These are phyloP conservation scores for Citrus cavaleriei DNA, from an alignment of 345 rosid genomes.

Conservation along the genomic window DNA sequence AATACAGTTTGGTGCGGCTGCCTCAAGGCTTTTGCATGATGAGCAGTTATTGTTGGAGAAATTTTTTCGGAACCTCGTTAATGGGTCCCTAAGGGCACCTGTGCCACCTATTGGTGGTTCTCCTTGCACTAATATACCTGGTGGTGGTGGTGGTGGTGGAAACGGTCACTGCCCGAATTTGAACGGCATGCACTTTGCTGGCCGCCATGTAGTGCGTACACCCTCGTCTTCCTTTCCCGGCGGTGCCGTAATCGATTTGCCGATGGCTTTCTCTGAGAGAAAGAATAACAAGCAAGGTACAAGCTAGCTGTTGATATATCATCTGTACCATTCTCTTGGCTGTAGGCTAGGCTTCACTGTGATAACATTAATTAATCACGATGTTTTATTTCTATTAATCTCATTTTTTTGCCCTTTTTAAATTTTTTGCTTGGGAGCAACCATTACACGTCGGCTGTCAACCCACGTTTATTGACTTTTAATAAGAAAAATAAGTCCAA, in stretches of 20 bases:
- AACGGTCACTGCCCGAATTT: neutral
- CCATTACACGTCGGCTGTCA: neutral
- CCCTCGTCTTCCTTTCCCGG: neutral
- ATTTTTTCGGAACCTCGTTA: neutral
- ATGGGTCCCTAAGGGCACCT: constrained; percentile 24
- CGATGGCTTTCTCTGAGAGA: neutral
- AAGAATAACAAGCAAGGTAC: neutral
- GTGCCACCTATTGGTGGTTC: constrained; percentile 19
- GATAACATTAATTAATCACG: too few species aligned
- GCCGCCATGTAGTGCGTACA: neutral
- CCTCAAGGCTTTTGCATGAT: constrained; percentile 18
- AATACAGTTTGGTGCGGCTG: constrained; percentile 10
- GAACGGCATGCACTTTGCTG: constrained; percentile 21
- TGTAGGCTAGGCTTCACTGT: too few species aligned
- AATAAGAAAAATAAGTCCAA: neutral
- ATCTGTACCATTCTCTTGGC: too few species aligned
- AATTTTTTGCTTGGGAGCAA: neutral
- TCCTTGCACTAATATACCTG: constrained; percentile 23
- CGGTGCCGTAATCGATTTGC: neutral
- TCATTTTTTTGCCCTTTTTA: fast-evolving
- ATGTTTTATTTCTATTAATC: neutral
- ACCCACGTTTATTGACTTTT: neutral
- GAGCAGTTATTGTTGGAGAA: constrained; percentile 10
- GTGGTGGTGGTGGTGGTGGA: constrained; percentile 9
- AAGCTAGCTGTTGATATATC: neutral